A percentile compares a stretch with the other conserved stretches of the same genome.
phyloP scores from a whole-genome alignment of 2,329 filamentous ascomycete species.

The Triangularia verruculosa region DNA sequence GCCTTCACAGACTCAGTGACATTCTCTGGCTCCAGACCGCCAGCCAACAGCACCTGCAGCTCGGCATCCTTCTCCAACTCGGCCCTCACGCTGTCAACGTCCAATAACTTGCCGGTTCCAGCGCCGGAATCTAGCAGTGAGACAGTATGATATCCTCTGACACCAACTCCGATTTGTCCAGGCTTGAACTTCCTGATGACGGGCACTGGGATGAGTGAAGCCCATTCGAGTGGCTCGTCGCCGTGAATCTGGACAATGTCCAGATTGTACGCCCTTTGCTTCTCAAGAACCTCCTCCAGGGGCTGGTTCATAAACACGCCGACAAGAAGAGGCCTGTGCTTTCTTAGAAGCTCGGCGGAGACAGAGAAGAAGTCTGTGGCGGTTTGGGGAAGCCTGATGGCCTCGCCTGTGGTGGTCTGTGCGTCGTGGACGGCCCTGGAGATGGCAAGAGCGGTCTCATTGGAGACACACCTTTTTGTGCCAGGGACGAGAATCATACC shows the following conservation, averaged over 20 bases:
- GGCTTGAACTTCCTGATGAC: slow-evolving; percentile 86
- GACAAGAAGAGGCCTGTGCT: slow-evolving; percentile 70
- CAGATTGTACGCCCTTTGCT: slow-evolving; percentile 71
- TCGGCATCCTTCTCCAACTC: slow-evolving; percentile 65
- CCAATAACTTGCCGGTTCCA: slow-evolving; percentile 77
- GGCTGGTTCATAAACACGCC: slow-evolving; percentile 94
- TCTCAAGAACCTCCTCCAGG: slow-evolving; percentile 73
- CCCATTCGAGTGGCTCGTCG: slow-evolving; percentile 89
- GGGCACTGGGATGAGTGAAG: slow-evolving; percentile 81
- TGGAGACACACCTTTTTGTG: slow-evolving; percentile 73
- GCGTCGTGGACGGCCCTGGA: slow-evolving; percentile 68
- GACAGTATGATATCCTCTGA: slow-evolving; percentile 76
- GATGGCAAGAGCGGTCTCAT: slow-evolving; percentile 76
- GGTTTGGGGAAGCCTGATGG: slow-evolving; percentile 30
- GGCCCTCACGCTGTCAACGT: slow-evolving; percentile 65
- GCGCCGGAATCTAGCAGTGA: slow-evolving; percentile 84
- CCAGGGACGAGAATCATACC: slow-evolving; percentile 89
- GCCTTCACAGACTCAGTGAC: slow-evolving; percentile 63
- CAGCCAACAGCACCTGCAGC: slow-evolving; percentile 77
- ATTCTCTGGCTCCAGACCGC: slow-evolving; percentile 78
- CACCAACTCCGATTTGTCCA: slow-evolving; percentile 65
- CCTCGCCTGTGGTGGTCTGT: slow-evolving; percentile 25
- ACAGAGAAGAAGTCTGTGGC: slow-evolving; percentile 70
- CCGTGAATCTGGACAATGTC: slow-evolving; percentile 94
- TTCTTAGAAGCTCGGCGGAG: slow-evolving; percentile 46